Conservation (phyloP, 2,329 filamentous ascomycete genomes). For the Fusarium sp. region DNA sequence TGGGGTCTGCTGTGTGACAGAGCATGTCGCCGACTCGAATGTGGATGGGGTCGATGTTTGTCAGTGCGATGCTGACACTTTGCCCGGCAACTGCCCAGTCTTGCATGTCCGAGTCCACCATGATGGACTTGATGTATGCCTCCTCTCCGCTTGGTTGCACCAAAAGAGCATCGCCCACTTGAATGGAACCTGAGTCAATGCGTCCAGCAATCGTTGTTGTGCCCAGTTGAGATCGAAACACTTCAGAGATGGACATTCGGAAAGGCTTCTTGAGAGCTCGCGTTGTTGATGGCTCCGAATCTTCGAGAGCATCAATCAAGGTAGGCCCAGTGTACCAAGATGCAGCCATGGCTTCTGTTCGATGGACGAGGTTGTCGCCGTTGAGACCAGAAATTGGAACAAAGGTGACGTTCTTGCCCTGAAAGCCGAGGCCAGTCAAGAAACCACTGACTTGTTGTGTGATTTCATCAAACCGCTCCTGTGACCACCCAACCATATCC, state of each 20-base stretch:
- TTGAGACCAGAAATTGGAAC: slow-evolving; percentile 90
- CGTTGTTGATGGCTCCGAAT: slow-evolving; percentile 74
- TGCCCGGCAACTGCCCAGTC: slow-evolving; percentile 96
- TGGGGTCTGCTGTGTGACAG: slow-evolving; percentile 76
- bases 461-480: slow-evolving; percentile 87
- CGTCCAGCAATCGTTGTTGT: slow-evolving; percentile 88
- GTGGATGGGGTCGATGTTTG: slow-evolving; percentile 86
- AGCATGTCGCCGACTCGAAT: slow-evolving; percentile 87
- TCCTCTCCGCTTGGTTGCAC: slow-evolving; percentile 85
- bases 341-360: slow-evolving; percentile 65
- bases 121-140: slow-evolving; percentile 83
- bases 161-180: slow-evolving; percentile 83
- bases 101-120: slow-evolving; percentile 76
- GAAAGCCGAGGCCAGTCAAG: slow-evolving; percentile 84
- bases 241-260: slow-evolving; percentile 87
- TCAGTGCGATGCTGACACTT: slow-evolving; percentile 85
- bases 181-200: slow-evolving; percentile 84
- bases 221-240: slow-evolving; percentile 85
- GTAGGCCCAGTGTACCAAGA: slow-evolving; percentile 87
- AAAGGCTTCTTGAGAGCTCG: slow-evolving; percentile 82
- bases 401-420: slow-evolving; percentile 83
- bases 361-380: slow-evolving; percentile 84
- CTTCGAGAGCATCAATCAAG: slow-evolving; percentile 85
- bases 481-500: slow-evolving; percentile 85
- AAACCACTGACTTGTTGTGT: slow-evolving; percentile 85